Evolutionary conservation across 106 monocot genomes (phyloP).

Genomic region (Vanilla planifolia): DNA sequence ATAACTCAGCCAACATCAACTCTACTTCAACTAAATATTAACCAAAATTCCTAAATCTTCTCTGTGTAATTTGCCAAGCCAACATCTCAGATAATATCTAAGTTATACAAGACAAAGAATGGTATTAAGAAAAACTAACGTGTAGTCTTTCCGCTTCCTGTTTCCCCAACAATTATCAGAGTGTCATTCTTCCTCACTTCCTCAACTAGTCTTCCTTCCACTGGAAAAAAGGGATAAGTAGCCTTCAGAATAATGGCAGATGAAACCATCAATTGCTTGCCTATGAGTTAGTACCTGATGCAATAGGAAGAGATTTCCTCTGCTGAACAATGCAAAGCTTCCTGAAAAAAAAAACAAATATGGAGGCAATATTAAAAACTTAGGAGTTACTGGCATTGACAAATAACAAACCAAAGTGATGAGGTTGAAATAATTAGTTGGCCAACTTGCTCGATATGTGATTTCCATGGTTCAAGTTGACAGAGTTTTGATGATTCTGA

Average conservation of each 20-base stretch:
- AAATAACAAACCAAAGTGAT: neutral
- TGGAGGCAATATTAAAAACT: neutral
- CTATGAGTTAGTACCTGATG: conserved; percentile 37
- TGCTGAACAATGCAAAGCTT: conserved; percentile 35
- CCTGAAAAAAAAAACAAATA: conserved; percentile 12
- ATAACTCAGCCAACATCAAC: no score
- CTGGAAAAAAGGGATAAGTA: conserved; percentile 19
- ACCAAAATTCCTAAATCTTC: no score
- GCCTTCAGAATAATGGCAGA: neutral
- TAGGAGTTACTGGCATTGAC: neutral
- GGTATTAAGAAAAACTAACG: conserved; percentile 31
- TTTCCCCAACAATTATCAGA: conserved; percentile 89
- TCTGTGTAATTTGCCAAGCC: neutral
- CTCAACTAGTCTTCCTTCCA: conserved; percentile 65
- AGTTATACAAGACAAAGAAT: neutral
- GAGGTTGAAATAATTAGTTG: neutral
- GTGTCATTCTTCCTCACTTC: conserved; percentile 75
- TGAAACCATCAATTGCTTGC: neutral
- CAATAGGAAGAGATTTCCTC: conserved; percentile 69
- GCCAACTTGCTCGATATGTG: conserved; percentile 12
- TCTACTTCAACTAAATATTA: no score
- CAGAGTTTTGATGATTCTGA: conserved; percentile 1
- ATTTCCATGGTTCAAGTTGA: conserved; percentile 13
- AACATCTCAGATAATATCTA: neutral
- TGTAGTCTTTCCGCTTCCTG: conserved; percentile 96